phyloP scores from a whole-genome alignment of 495 filamentous ascomycete genomes.

The Tuber microsphaerosporum region DNA sequence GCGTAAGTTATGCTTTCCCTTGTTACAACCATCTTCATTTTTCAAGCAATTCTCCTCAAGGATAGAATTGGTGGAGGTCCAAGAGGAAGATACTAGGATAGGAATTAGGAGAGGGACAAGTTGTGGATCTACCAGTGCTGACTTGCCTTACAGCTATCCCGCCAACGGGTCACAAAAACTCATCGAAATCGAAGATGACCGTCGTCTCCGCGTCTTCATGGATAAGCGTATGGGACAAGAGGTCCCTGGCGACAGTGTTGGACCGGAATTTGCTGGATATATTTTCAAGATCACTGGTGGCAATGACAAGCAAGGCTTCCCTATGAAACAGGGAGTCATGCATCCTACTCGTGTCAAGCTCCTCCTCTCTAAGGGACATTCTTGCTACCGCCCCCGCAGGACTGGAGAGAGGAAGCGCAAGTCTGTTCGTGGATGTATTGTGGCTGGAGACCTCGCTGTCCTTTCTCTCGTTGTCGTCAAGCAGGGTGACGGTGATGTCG shows the following conservation, averaged over 20 bases:
- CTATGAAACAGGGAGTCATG: conserved; percentile 99
- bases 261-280: conserved; percentile 98
- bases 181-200: conserved; percentile 97
- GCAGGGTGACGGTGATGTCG: conserved; percentile 88
- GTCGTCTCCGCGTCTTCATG: conserved; percentile 79
- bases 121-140: conserved; percentile 16
- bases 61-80: conserved; percentile 12
- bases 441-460: conserved; percentile 86
- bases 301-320: conserved; percentile 99
- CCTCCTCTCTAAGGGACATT: conserved; percentile 83
- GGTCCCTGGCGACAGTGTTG: conserved; percentile 86
- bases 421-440: conserved; percentile 95
- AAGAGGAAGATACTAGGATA: neutral
- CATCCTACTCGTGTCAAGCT: conserved; percentile 96
- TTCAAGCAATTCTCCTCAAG: neutral
- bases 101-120: conserved; percentile 1
- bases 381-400: conserved; percentile 96
- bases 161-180: conserved; percentile 99
- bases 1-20: conserved; percentile 38
- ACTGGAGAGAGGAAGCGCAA: conserved; percentile 98
- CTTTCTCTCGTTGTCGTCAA: conserved; percentile 90
- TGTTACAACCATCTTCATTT: neutral
- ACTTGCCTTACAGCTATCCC: conserved; percentile 49
- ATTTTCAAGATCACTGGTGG: conserved; percentile 96
- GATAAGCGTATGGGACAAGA: conserved; percentile 95